Base-by-base conservation (phyloP, 2,329 filamentous ascomycete species). In the Colletotrichum horii region DNA sequence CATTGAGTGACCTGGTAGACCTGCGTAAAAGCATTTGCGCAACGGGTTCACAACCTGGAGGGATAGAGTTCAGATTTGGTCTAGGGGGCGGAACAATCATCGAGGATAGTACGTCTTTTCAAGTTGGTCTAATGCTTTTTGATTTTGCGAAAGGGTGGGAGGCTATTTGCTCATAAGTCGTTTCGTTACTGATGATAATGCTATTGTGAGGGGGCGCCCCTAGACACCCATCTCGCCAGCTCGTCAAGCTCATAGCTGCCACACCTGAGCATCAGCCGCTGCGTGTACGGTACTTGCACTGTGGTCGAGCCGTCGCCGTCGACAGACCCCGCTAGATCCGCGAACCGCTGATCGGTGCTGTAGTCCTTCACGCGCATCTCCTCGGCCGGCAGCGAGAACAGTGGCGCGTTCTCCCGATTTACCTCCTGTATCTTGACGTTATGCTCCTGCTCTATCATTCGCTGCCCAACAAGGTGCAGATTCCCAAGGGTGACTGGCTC, bases 341-440 rank as follows among this genome's bases (percentile, higher is more conserved):
- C 55, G 19, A 75, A 73, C 16, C 73, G 70, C 15, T 38, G 24
- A 28, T 75, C 73, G 32, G 28, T 43, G 11, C 30, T 22, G 11
- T 69, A 75, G 26, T 75, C 73, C 22, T 55, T 73, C n/a, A 75
- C 70, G 22, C 73, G 73, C 73, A 75, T 75, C 64, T 75, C 73
- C 22, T 75, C 73, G 6, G 73, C 70, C 43, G 73, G 73, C n/a
- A 75, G 30, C n/a, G 73, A 75, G 34, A 75, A 75, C 7, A 73
- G 58, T 4, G 30, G 43, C 8, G 73, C 73, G 32, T 68, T 75
- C 12, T 73, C 38, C 0, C 32, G 38, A 15, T 38, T 73, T 0
- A 75, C 56, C 30, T 75, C 70, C 19, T 68, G 70, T 7, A 75
- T 75, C 8, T 55, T 68, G 56, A 38, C 73, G 56, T 75, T 75